These are phyloP conservation scores for Trichoderma erinaceum DNA, from an alignment of 495 filamentous ascomycete species.

Conservation along the genomic window DNA sequence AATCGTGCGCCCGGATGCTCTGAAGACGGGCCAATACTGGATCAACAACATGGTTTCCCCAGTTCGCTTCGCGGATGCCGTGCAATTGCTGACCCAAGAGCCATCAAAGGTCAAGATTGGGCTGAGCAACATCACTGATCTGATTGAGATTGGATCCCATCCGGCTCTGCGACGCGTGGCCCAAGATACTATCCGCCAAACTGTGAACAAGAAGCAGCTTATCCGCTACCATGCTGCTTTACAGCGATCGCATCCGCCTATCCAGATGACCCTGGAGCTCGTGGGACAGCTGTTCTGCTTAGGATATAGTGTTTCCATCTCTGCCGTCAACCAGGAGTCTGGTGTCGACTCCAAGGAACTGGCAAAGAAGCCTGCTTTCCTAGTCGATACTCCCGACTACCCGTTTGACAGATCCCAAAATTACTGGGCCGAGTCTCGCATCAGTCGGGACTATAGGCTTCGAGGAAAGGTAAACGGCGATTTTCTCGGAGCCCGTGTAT, in stretches of 20 bases:
- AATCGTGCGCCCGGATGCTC: slow-evolving; percentile 21
- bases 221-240: slow-evolving; percentile 26
- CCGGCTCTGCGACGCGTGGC: slow-evolving; percentile 45
- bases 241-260: slow-evolving; percentile 23
- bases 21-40: slow-evolving; percentile 33
- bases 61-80: slow-evolving; percentile 38
- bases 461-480: slow-evolving; percentile 33
- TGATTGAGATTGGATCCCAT: slow-evolving; percentile 58
- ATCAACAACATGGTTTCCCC: slow-evolving; percentile 40
- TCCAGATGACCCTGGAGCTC: slow-evolving; percentile 23
- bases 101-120: slow-evolving; percentile 17
- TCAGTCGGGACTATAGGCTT: slow-evolving; percentile 38
- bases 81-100: slow-evolving; percentile 21
- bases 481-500: slow-evolving; percentile 36
- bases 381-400: slow-evolving; percentile 30
- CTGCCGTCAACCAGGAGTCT: slow-evolving; percentile 21
- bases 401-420: slow-evolving; percentile 35
- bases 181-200: slow-evolving; percentile 36
- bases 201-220: slow-evolving; percentile 14
- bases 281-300: slow-evolving; percentile 29
- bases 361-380: slow-evolving; percentile 25
- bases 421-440: slow-evolving; percentile 37
- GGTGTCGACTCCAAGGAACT: slow-evolving; percentile 5
- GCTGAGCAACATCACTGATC: slow-evolving; percentile 17
- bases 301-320: slow-evolving; percentile 26